Conservation (phyloP, 2,329 filamentous ascomycete species). For the Alternaria brassicicola region DNA sequence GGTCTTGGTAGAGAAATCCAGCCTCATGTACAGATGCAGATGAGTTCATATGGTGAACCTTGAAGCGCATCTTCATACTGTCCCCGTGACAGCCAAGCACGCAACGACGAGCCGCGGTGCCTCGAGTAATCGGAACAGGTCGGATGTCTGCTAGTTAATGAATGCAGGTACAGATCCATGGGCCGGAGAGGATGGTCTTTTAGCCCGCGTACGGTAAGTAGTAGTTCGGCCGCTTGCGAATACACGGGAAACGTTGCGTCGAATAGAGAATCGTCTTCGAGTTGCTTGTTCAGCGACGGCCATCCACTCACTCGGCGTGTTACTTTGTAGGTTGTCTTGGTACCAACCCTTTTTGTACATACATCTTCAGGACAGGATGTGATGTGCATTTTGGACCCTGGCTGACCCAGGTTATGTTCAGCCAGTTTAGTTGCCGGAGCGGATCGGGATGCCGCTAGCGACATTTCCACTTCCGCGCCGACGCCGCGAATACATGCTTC, state of each 20-base stretch:
- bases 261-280: not conserved
- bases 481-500: not conserved
- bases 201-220: slow-evolving; percentile 1
- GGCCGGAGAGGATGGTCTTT: not conserved
- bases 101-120: slow-evolving; percentile 6
- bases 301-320: not conserved
- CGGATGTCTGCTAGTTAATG: slow-evolving; percentile 3
- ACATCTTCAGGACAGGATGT: not conserved
- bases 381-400: not conserved
- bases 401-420: slow-evolving; percentile 4
- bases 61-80: not conserved
- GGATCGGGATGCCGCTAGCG: slow-evolving; percentile 8
- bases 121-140: slow-evolving; percentile 2
- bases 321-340: not conserved
- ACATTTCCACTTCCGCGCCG: not conserved
- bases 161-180: slow-evolving; percentile 13
- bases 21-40: not conserved
- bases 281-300: not conserved
- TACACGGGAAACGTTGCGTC: not conserved
- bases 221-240: not conserved
- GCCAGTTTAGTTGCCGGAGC: slow-evolving; percentile 5
- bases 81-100: not conserved
- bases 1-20: not conserved
- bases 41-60: not conserved
- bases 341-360: not conserved